Evolutionary conservation across 1,139 yeast species (phyloP), one percentile per base, ranked within the genome.

Genomic region (Hemisphaericaspora xylanilytica): DNA sequence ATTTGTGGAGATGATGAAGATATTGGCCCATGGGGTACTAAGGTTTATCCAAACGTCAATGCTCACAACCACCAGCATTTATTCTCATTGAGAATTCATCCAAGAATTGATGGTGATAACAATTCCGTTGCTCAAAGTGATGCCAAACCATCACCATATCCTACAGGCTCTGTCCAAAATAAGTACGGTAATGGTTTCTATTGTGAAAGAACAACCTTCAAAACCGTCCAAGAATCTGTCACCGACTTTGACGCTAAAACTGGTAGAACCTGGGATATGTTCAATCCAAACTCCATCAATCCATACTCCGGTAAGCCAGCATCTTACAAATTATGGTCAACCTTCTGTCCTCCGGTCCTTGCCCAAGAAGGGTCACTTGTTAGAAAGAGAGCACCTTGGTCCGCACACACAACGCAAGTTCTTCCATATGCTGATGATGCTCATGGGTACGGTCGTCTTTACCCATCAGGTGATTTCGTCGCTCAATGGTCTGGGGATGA

Each of bases 51-150:
- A 43, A 78, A 80, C 47, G 88, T 82, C 38, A 83, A 82, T 57
- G 94, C 94, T 33, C 92, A 85, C 66, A 83, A 85, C 63, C 94
- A 85, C 63, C 94, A 85, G 70, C 94, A 85, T 65, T 67, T 85
- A 67, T 85, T 85, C 64, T 78, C 87, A n/a, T 70, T 85, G 50
- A 78, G 94, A 67, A 58, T 85, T 50, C 86, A 85, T 57, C 92
- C 94, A 49, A 77, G 88, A 70, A 69, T 85, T 46, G 94, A 85
- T 52, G 94, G 94, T 53, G 86, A 81, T 44, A 76, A 75, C 50
- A 85, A 85, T 67, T 81, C 90, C 30, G 84, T 82, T 40, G 85
- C 85, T 28, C 75, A 75, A 47, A 72, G 80, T 38, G 94, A 85
- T 55, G 88, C 86, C 38, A 62, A 63, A 36, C 61, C 81, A 5